Base-by-base conservation (phyloP, 257 asterid genomes). In the Handroanthus guayacan region DNA sequence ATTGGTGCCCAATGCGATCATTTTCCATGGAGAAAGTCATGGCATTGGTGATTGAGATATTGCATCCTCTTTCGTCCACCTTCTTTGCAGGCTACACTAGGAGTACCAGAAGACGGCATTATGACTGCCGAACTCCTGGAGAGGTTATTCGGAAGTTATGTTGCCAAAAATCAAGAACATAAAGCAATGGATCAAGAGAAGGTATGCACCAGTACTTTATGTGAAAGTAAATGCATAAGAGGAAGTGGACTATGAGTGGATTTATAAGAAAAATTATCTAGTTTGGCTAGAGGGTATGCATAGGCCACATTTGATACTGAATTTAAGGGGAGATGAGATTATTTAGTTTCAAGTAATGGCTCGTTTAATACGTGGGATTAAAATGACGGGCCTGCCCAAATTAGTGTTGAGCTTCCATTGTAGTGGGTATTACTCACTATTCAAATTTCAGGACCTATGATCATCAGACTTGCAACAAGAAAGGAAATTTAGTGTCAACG, bases 121-220 rank as follows among this genome's bases (percentile, higher is more conserved):
- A 91, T 95, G 99, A 92, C 94, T 20, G 78, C 90, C 16, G 93
- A 88, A 62, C 97, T 95, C 79, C 83, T 87, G 67, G 93, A 87
- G 72, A 84, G 55, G 67, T 81, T 95, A 60, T 79, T 78, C 47
- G 92, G 83, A 41, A 37, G 56, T 75, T 74, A 87, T 66, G 73
- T 39, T 62, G 51, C 79, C 25, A 58, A 72, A 60, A 57, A 36
- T 86, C 80, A 75, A 70, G 79, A 80, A 48, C 61, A 41, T 54
- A 70, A 76, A 78, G 54, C 75, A 25, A 65, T 78, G 68, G 71
- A 36, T 45, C 69, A 82, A 16, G 67, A 75, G 61, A 81, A 85
- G 86, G 92, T 85, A 48, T 39, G 67, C 6, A 78, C 58, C 69
- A 12, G 43, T 72, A 20, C 62, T 47, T 72, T 9, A 43, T 1